Evolutionary conservation across 495 filamentous ascomycete species (phyloP), one percentile per base, ranked within the genome.

Genomic region (Ascobolus immersus): DNA sequence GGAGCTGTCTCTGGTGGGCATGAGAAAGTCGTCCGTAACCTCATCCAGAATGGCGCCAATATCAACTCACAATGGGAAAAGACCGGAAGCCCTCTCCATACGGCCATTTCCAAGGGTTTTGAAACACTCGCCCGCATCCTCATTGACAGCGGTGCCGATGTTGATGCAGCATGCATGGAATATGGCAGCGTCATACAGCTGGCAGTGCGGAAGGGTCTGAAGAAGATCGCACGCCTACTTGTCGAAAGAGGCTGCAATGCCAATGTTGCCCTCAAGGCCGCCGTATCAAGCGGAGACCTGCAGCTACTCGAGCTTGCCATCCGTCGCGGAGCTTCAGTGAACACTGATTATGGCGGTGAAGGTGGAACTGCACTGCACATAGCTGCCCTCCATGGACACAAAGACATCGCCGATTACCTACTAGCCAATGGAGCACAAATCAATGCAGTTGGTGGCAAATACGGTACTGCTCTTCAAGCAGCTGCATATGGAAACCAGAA

Each of bases 401-500:
- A n/a, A n/a, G n/a, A n/a, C n/a, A n/a, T n/a, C n/a, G n/a, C n/a
- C n/a, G n/a, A n/a, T n/a, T n/a, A 7, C 7, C n/a, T 25, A 25
- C n/a, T 25, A n/a, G 23, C 7, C n/a, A 25, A n/a, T n/a, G 23
- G 23, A n/a, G 23, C 23, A 25, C 7, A 7, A n/a, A 25, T 25
- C 7, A 25, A 25, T n/a, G 23, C 23, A 25, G 7, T 25, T 25
- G 23, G 23, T 7, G 23, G 23, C 7, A n/a, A 7, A n/a, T 7
- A 25, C n/a, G 23, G 23, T 7, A 7, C 23, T n/a, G 23, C 23
- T 7, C 23, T 25, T 7, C 7, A 7, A 7, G 23, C 23, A 25
- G 23, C 23, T n/a, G 23, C 23, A 25, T 10, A 22, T 55, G 4
- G 37, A n/a, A n/a, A n/a, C n/a, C n/a, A n/a, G n/a, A n/a, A n/a